Percentiles rank a stretch among this genome's conserved stretches.
phyloP scores from a whole-genome alignment of 202 grass and related monocot genomes.

The Zizania palustris region DNA sequence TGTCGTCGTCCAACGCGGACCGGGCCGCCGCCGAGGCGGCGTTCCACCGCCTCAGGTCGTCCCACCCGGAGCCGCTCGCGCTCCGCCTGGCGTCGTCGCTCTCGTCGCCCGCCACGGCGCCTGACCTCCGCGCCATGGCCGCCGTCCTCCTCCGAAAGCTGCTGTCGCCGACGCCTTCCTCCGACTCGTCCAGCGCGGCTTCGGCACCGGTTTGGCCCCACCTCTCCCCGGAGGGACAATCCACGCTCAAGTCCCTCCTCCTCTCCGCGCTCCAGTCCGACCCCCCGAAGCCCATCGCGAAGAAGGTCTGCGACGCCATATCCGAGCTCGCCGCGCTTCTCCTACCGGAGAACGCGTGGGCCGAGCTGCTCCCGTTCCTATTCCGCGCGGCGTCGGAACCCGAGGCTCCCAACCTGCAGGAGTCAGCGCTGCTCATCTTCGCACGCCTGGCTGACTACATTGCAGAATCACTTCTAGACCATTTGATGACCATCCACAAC shows the following conservation, averaged over 20 bases:
- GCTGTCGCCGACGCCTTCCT: conserved; percentile 51
- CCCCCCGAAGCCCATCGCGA: conserved; percentile 62
- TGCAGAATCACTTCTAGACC: conserved; percentile 70
- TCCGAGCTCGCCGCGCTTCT: conserved; percentile 77
- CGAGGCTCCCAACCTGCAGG: conserved; percentile 70
- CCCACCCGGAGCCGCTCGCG: conserved; percentile 74
- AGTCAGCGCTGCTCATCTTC: conserved; percentile 86
- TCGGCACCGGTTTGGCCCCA: conserved; percentile 62
- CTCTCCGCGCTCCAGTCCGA: conserved; percentile 71
- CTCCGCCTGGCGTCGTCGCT: conserved; percentile 70
- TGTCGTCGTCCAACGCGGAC: conserved; percentile 90
- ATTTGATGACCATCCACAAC: conserved; percentile 79
- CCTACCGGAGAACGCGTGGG: conserved; percentile 76
- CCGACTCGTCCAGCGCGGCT: conserved; percentile 43
- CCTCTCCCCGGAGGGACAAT: conserved; percentile 62
- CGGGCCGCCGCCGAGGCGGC: conserved; percentile 82
- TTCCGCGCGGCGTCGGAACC: conserved; percentile 66
- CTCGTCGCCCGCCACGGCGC: conserved; percentile 38
- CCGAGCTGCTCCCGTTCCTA: conserved; percentile 84
- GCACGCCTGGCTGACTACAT: conserved; percentile 73
- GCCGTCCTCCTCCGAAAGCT: conserved; percentile 84
- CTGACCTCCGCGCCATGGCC: conserved; percentile 72
- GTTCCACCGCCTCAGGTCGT: conserved; percentile 81
- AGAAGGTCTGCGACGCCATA: conserved; percentile 89
- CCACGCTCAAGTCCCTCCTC: conserved; percentile 64